Evolutionary conservation across 2,329 filamentous ascomycete genomes (phyloP).

Genomic region (Aspergillus fijiensis): DNA sequence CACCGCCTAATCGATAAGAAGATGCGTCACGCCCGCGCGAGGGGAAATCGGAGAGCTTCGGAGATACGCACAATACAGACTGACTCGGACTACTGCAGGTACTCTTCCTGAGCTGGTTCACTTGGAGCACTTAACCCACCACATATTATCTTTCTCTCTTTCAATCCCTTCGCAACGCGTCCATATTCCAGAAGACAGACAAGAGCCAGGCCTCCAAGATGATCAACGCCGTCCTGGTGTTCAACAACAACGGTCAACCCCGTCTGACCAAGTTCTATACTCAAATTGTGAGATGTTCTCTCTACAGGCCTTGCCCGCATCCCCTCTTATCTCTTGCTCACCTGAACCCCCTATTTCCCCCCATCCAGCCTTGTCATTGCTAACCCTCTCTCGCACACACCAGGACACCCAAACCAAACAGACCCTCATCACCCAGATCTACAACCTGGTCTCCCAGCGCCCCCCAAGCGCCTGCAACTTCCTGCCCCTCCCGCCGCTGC

Average conservation of each 20-base stretch:
- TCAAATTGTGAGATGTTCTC: slow-evolving; percentile 66
- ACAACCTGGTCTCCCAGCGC: slow-evolving; percentile 88
- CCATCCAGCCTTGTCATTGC: not conserved
- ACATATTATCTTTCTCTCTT: not conserved
- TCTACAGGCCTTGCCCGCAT: not conserved
- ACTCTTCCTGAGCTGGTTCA: not conserved
- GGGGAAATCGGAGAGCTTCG: not conserved
- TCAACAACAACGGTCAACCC: slow-evolving; percentile 97
- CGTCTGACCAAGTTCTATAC: slow-evolving; percentile 98
- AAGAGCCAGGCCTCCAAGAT: slow-evolving; percentile 50
- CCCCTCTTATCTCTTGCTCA: too few relatives aligned
- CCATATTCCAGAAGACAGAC: too few relatives aligned
- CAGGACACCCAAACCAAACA: slow-evolving; percentile 98
- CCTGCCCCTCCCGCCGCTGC: slow-evolving; percentile 71
- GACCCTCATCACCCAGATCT: slow-evolving; percentile 94
- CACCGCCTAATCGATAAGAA: slow-evolving; percentile 20
- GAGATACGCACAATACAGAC: not conserved
- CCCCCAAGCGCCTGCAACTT: slow-evolving; percentile 96
- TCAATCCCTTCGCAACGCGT: too few relatives aligned
- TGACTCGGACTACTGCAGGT: not conserved
- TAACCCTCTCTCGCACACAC: not conserved
- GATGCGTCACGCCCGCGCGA: not conserved
- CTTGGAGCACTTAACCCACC: not conserved
- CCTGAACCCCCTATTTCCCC: too few relatives aligned
- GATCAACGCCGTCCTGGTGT: slow-evolving; percentile 98